Conservation (phyloP, 164 flowering plant genomes). For the Litsea cubeba region DNA sequence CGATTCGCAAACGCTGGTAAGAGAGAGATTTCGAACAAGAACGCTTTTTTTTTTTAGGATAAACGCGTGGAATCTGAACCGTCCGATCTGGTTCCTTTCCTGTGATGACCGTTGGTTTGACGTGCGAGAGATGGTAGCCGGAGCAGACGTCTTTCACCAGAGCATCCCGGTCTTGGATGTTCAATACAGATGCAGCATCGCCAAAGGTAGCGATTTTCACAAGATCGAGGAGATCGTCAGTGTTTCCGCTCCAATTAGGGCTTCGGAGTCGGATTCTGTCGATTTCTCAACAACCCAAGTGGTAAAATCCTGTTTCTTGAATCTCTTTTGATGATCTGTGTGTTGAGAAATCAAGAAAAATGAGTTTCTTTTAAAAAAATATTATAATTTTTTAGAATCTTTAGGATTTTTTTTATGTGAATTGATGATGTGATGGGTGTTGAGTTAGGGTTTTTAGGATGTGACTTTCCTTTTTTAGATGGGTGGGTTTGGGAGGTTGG, state of each 20-base stretch:
- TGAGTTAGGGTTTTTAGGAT: background rate
- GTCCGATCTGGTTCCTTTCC: background rate
- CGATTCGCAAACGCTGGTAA: too few relatives aligned
- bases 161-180: constrained; percentile 11
- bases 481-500: background rate
- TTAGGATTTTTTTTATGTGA: background rate
- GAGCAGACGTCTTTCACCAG: constrained; percentile 10
- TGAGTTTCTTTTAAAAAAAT: background rate
- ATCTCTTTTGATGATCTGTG: background rate
- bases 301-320: constrained; percentile 2
- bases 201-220: constrained; percentile 1
- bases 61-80: background rate
- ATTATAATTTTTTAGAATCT: too few relatives aligned
- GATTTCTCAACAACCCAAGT: background rate
- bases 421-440: background rate
- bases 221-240: constrained; percentile 6
- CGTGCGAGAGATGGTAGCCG: constrained; percentile 17
- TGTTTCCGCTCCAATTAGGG: background rate
- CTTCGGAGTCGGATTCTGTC: background rate
- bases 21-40: background rate
- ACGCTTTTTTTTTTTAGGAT: background rate
- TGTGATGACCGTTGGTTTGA: constrained; percentile 16
- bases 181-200: constrained; percentile 2
- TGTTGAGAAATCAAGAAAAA: background rate
- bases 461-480: background rate